Evolutionary conservation across 192 early-diverging fungal species (phyloP).

Genomic region (Coemansia sp.): DNA sequence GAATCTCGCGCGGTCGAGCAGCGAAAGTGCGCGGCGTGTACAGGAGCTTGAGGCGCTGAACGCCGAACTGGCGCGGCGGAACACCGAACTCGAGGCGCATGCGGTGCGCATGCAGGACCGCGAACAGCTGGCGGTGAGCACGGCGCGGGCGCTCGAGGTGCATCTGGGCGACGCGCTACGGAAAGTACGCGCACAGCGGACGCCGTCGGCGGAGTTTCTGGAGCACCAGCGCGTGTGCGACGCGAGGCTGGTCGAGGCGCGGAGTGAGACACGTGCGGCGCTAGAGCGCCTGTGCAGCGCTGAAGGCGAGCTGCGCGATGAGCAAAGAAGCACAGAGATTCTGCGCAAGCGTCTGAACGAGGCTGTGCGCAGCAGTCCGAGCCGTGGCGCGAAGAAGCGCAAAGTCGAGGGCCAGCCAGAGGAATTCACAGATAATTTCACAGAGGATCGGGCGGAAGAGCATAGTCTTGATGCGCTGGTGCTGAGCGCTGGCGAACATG

Average conservation of each 20-base stretch:
- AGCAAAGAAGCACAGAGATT: neutral
- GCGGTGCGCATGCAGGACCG: slow-evolving; percentile 1
- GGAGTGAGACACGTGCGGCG: neutral
- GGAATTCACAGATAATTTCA: neutral
- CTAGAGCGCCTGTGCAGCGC: neutral
- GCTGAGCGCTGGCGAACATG: neutral
- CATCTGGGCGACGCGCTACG: slow-evolving; percentile 13
- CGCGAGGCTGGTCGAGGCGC: neutral
- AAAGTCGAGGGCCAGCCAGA: neutral
- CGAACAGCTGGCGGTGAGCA: slow-evolving; percentile 20
- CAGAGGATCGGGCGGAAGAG: neutral
- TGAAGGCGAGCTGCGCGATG: neutral
- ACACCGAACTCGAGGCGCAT: neutral
- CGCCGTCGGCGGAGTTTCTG: slow-evolving; percentile 3
- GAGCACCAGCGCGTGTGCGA: neutral
- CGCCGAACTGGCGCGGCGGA: neutral
- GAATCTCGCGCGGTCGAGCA: neutral
- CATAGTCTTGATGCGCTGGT: neutral
- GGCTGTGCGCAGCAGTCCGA: neutral
- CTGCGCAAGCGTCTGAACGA: neutral
- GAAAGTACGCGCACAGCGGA: slow-evolving; percentile 19
- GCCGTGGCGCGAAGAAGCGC: neutral
- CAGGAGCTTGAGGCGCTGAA: slow-evolving; percentile 6
- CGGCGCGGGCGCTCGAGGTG: slow-evolving; percentile 21
- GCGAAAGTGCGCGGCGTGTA: neutral